A percentile compares a stretch with the other conserved stretches of the same genome.
Evolutionary conservation across 2,329 filamentous ascomycete genomes (phyloP).

Genomic region (Stagonosporopsis tanaceti): DNA sequence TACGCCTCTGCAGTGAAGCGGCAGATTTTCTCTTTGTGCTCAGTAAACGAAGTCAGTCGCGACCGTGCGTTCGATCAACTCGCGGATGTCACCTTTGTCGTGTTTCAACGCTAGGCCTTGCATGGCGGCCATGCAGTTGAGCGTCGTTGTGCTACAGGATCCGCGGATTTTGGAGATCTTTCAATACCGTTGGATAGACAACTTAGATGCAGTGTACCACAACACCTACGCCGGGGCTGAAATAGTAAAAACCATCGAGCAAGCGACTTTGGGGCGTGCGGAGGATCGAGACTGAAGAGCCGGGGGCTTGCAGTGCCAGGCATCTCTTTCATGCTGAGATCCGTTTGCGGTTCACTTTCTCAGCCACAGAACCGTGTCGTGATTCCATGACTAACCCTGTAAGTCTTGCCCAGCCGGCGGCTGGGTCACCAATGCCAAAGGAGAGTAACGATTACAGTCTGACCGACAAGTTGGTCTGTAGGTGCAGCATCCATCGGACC

Average conservation of each 20-base stretch:
- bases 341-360: neutral
- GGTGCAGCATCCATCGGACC: neutral
- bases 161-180: conserved; percentile 1
- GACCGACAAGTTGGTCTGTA: neutral
- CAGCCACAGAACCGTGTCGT: neutral
- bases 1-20: conserved; percentile 19
- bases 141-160: conserved; percentile 15
- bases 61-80: conserved; percentile 11
- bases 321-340: neutral
- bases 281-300: neutral
- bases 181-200: conserved; percentile 19
- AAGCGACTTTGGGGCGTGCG: neutral
- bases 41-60: conserved; percentile 8
- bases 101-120: conserved; percentile 19
- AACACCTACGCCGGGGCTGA: conserved; percentile 3
- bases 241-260: conserved; percentile 3
- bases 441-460: neutral
- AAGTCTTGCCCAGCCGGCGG: neutral
- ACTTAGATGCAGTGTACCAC: conserved; percentile 16
- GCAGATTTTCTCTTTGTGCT: conserved; percentile 30
- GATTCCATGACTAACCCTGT: neutral
- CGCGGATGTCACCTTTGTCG: conserved; percentile 12
- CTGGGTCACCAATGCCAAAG: neutral
- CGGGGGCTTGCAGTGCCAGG: neutral
- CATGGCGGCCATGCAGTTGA: conserved; percentile 21